Base-by-base conservation (phyloP, 345 rosid genomes). In the Gynandropsis gynandra region DNA sequence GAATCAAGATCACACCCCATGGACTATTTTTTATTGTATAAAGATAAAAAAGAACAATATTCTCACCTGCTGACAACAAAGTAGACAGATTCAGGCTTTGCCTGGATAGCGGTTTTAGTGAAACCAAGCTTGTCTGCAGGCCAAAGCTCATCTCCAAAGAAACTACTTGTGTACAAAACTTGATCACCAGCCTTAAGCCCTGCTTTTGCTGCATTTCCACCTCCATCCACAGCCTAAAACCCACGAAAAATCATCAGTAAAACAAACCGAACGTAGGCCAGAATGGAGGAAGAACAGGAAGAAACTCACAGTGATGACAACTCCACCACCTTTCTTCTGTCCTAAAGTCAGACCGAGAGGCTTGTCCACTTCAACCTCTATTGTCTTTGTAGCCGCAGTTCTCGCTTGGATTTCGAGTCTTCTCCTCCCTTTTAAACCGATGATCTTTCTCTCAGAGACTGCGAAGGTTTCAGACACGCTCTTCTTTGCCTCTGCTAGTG, bases 131-230 rank as follows among this genome's bases (percentile, higher is more conserved):
- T 90, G 72, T 90, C 98, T 3, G 98, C 98, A 16, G 98, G 98
- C 98, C 98, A 90, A 58, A 90, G 96, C 62, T 90, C 98, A 69
- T 90, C 98, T 2, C 98, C 98, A 21, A 90, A 90, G 80, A 90
- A 90, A 72, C 96, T 90, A 68, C 98, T 90, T 18, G 98, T 90
- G 77, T 90, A 90, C 14, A 86, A 52, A 27, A 90, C 98, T 62
- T 90, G 98, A 63, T 90, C 96, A 43, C 98, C 98, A 5, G 85
- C 24, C 60, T 86, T 89, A 15, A 89, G 80, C 58, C 97, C 97
- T 16, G 94, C 85, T 69, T 70, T 89, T 47, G 96, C 97, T 36
- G 97, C 94, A 67, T 89, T 89, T 21, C 97, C 97, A 56, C 96
- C 89, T 44, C 85, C 86, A 4, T 89, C 97, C 16, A 89, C 92